phyloP scores from a whole-genome alignment of 2,329 filamentous ascomycete species.

The Hymenoscyphus fructigenus region DNA sequence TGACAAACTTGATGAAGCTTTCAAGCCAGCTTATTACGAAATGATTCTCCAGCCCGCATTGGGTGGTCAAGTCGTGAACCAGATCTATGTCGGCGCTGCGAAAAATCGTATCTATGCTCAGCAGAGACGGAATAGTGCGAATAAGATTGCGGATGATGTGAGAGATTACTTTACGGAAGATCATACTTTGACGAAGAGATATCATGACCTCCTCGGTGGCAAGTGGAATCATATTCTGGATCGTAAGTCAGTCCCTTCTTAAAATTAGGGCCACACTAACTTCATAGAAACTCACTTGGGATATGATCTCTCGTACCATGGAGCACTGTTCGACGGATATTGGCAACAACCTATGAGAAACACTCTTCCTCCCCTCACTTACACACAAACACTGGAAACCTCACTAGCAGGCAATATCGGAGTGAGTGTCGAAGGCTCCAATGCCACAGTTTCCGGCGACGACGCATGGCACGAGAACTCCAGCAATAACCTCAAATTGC shows the following conservation, averaged over 20 bases:
- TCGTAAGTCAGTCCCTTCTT: slow-evolving; percentile 37
- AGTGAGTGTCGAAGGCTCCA: slow-evolving; percentile 62
- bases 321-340: slow-evolving; percentile 35
- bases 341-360: slow-evolving; percentile 76
- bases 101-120: slow-evolving; percentile 54
- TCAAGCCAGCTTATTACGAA: slow-evolving; percentile 61
- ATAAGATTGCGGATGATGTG: slow-evolving; percentile 52
- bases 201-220: slow-evolving; percentile 57
- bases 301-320: slow-evolving; percentile 39
- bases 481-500: slow-evolving; percentile 52
- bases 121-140: slow-evolving; percentile 57
- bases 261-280: slow-evolving; percentile 33
- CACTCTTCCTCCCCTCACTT: slow-evolving; percentile 59
- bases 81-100: slow-evolving; percentile 51
- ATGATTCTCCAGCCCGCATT: slow-evolving; percentile 60
- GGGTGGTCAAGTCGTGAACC: slow-evolving; percentile 55
- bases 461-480: slow-evolving; percentile 60
- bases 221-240: slow-evolving; percentile 65
- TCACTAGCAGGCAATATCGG: slow-evolving; percentile 63
- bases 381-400: slow-evolving; percentile 56
- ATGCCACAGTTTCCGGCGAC: slow-evolving; percentile 67
- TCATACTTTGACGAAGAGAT: slow-evolving; percentile 53
- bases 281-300: slow-evolving; percentile 50
- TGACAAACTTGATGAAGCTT: slow-evolving; percentile 48
- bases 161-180: slow-evolving; percentile 57